Base-by-base conservation (phyloP, 2,329 filamentous ascomycete species). In the Bipolaris gigantea region DNA sequence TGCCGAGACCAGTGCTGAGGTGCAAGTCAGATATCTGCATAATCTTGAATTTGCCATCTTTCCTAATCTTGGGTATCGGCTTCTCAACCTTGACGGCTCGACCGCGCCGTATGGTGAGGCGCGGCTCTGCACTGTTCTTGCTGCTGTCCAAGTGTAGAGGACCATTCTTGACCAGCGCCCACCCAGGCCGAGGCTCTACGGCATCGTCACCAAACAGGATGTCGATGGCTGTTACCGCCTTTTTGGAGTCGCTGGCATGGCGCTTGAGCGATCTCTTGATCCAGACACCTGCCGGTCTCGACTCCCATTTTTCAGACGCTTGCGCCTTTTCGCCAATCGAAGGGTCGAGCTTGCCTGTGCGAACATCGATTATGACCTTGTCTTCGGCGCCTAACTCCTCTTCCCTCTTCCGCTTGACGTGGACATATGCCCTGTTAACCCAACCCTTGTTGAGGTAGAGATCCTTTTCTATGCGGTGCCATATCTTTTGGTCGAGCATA, bases 11-110 rank as follows among this genome's bases (percentile, higher is more conserved):
- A 2, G 94, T 99, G 69, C 91, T 93, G 51, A 99, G 78, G 75
- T 99, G 94, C 57, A 97, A 78, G 77, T 99, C 94, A n/a, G 92
- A 89, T 50, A 96, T 81, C 76, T 99, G 94, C 83, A 99, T 86
- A 61, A 99, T 96, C 79, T 97, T 97, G 80, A 97, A 97, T 65
- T 89, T 91, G 27, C 93, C 94, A 71, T 94, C 91, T 57, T 95
- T 91, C 39, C 85, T 84, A 59, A 99, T 90, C 54, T 89, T 85
- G 10, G 88, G 89, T 35, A 85, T 79, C 0, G 89, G 89, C 72
- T 88, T 92, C 66, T 86, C 83, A 33, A 81, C 74, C 61, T 87
- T 84, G 19, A 80, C 77, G 19, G 84, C 84, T 47, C 81, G 79
- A 2, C 94, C 93, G 64, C 89, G 84, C 46, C 90, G 85, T 45